Percentiles rank a stretch among this genome's conserved stretches.
Conservation (phyloP, 805 yeast species). For the Ogataea saltuana region DNA sequence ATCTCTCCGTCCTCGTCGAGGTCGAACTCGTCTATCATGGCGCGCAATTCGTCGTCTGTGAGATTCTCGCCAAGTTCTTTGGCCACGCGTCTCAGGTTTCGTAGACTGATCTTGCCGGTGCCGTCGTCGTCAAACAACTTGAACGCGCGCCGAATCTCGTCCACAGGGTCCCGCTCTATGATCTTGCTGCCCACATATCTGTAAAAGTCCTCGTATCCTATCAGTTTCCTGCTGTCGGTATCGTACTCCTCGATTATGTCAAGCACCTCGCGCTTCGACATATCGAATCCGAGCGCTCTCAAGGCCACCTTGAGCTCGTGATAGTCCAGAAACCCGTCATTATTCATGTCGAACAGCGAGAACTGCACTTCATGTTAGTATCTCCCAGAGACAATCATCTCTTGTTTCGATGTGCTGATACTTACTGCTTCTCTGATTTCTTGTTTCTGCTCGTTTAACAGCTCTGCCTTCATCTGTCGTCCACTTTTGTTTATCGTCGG, state of each 20-base stretch:
- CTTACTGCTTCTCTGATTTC: constrained; percentile 83
- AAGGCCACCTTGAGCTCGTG: constrained; percentile 94
- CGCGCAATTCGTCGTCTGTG: constrained; percentile 88
- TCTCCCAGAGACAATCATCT: too few relatives aligned
- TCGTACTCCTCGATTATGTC: constrained; percentile 80
- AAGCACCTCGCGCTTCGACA: constrained; percentile 71
- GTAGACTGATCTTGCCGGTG: constrained; percentile 81
- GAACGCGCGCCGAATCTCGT: constrained; percentile 89
- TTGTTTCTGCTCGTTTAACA: constrained; percentile 83
- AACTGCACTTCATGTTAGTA: constrained; percentile 42
- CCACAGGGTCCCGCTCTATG: constrained; percentile 87
- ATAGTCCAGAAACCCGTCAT: constrained; percentile 85
- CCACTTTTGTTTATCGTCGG: constrained; percentile 23
- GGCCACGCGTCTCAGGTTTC: constrained; percentile 85
- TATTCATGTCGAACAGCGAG: constrained; percentile 86
- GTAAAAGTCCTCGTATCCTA: constrained; percentile 80
- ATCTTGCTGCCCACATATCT: constrained; percentile 79
- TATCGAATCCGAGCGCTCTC: constrained; percentile 89
- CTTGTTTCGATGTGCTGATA: constrained; percentile 6
- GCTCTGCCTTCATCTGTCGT: constrained; percentile 56
- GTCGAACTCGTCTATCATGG: constrained; percentile 98
- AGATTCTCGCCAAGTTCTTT: constrained; percentile 90
- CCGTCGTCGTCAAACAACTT: constrained; percentile 82
- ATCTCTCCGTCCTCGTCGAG: constrained; percentile 95
- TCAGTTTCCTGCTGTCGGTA: constrained; percentile 67